These are phyloP conservation scores for Phytophthora hibernalis DNA, from an alignment of 352 stramenopile genomes.

Conservation along the genomic window DNA sequence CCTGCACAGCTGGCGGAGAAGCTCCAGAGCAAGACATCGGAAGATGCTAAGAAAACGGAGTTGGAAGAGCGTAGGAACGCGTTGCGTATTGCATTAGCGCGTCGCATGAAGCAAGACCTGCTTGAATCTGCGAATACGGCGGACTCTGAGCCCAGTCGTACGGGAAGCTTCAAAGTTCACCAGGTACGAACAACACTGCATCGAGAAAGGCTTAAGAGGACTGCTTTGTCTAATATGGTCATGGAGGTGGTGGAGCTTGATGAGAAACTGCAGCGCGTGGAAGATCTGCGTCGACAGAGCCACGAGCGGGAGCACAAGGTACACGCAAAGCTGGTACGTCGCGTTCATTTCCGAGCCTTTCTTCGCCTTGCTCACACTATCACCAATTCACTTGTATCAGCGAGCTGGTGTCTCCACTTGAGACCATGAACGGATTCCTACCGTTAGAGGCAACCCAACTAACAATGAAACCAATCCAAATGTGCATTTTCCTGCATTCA, in stretches of 20 bases:
- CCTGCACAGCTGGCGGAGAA: conserved; percentile 70
- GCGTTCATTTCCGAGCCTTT: background rate
- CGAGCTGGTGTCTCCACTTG: conserved; percentile 22
- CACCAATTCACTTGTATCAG: conserved; percentile 7
- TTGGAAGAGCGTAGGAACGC: conserved; percentile 75
- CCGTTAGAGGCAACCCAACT: background rate
- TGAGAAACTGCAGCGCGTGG: conserved; percentile 80
- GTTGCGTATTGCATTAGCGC: conserved; percentile 72
- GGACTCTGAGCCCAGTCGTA: conserved; percentile 29
- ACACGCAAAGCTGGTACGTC: conserved; percentile 55
- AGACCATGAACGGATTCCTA: background rate
- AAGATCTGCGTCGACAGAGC: conserved; percentile 69
- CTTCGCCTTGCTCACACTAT: background rate
- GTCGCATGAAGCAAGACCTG: conserved; percentile 84
- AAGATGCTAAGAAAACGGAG: conserved; percentile 71
- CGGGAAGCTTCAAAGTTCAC: conserved; percentile 55
- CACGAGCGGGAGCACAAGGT: conserved; percentile 71
- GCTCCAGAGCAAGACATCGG: conserved; percentile 59
- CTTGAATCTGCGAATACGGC: conserved; percentile 45
- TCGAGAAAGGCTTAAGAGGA: background rate
- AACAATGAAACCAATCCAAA: conserved; percentile 18
- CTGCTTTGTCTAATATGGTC: background rate
- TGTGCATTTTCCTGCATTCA: conserved; percentile 36
- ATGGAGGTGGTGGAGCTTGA: conserved; percentile 71
- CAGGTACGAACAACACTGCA: conserved; percentile 43